Evolutionary conservation across 805 yeast genomes (phyloP).

Genomic region (Yamadazyma scolyti): DNA sequence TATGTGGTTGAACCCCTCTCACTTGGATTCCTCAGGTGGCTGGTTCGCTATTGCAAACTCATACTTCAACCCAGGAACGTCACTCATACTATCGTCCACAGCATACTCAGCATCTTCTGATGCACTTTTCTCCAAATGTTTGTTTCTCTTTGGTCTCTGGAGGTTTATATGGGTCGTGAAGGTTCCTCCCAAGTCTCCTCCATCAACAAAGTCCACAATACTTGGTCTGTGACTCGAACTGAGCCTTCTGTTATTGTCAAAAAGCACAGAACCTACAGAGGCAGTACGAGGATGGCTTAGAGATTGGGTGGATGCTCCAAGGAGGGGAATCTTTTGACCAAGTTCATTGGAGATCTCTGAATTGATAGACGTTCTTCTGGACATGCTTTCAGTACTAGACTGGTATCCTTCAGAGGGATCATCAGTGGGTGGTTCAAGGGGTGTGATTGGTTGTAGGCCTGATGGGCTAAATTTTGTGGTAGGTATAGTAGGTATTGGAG

Average conservation of each 20-base stretch:
- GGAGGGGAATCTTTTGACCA: constrained; percentile 30
- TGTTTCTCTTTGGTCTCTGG: neutral
- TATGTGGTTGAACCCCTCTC: too few relatives aligned
- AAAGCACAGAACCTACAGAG: constrained; percentile 21
- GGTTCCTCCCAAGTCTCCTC: constrained; percentile 22
- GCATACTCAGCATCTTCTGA: too few relatives aligned
- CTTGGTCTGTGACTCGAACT: constrained; percentile 16
- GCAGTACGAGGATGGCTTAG: constrained; percentile 16
- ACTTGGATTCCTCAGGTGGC: too few relatives aligned
- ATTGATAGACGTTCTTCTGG: constrained; percentile 18
- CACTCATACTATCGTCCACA: too few relatives aligned
- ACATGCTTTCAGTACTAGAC: constrained; percentile 10
- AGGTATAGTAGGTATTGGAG: neutral
- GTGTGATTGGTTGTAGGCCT: constrained; percentile 1
- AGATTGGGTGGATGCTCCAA: constrained; percentile 23
- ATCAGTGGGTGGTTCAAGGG: constrained; percentile 1
- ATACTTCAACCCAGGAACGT: neutral
- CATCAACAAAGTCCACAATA: constrained; percentile 22
- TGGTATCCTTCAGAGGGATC: constrained; percentile 6
- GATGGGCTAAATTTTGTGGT: neutral
- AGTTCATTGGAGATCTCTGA: constrained; percentile 16
- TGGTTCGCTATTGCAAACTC: too few relatives aligned
- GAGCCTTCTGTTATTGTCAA: constrained; percentile 16
- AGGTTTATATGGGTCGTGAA: constrained; percentile 1
- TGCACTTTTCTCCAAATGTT: neutral